Base-by-base conservation (phyloP, 1,139 yeast genomes). In the Pichia sp. region DNA sequence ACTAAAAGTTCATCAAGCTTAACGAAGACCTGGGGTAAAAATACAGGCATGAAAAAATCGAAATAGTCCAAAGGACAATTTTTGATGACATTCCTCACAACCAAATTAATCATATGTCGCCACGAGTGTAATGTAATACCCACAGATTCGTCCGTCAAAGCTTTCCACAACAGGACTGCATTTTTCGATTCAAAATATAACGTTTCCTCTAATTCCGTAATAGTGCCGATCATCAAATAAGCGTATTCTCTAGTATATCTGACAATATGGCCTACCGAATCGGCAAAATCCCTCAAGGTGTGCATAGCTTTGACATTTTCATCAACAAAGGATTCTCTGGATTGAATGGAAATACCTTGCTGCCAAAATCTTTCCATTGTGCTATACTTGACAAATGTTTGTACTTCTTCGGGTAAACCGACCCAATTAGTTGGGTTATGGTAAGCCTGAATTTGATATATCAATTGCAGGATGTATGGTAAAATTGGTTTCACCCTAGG, bases 291-390 rank as follows among this genome's bases (percentile, higher is more conserved):
- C 59, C 98, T 77, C 54, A 93, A 72, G 0, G 98, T 90, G 58
- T 87, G 87, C 72, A 95, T 89, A 0, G 99, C 98, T 63, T 86
- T 88, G 53, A 90, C 96, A 62, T 85, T 90, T 64, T 95, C 98
- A 66, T 89, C 96, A 56, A 93, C 85, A 63, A 95, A 95, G 42
- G 95, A 91, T 65, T 95, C 99, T 61, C 89, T 86, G 7, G 96
- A 85, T 68, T 93, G 96, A 54, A 88, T 87, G 1, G 96, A 88
- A 21, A 95, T 95, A 18, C 99, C 99, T 57, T 91, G 96, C 65
- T 95, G 98, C 99, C 99, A 95, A 67, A 93, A 93, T 62, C 98
- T 76, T 71, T 95, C 99, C 66, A 85, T 82, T 48, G 96, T 87
- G 59, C 95, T 85, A 62, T 88, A 87, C 59, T 81, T 79, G 13